Percentiles rank a stretch among this genome's conserved stretches.
Conservation (phyloP, 495 filamentous ascomycete genomes). For the Penicillium egyptiacum region DNA sequence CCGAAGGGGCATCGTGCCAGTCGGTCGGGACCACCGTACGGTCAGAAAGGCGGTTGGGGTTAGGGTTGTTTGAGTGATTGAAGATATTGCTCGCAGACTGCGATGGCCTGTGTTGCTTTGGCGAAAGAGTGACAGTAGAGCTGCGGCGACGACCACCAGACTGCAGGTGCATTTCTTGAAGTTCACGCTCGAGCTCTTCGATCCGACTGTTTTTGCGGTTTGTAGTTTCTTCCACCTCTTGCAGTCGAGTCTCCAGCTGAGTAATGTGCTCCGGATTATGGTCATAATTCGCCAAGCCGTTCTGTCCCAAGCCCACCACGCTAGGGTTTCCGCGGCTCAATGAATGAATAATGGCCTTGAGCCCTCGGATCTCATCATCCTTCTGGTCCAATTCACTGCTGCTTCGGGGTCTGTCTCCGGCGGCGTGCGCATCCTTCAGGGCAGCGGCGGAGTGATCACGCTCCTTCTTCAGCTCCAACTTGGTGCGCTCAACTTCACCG, state of each 20-base stretch:
- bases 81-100: slow-evolving; percentile 34
- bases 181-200: slow-evolving; percentile 86
- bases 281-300: slow-evolving; percentile 26
- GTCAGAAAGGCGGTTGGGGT: slow-evolving; percentile 47
- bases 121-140: slow-evolving; percentile 45
- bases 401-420: slow-evolving; percentile 50
- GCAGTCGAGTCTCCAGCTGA: slow-evolving; percentile 70
- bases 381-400: slow-evolving; percentile 82
- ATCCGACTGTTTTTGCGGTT: slow-evolving; percentile 74
- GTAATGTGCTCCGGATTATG: slow-evolving; percentile 37
- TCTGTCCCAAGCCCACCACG: slow-evolving; percentile 30
- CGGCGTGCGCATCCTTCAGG: slow-evolving; percentile 52
- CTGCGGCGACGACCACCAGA: slow-evolving; percentile 34
- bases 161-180: slow-evolving; percentile 59
- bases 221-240: slow-evolving; percentile 67
- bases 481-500: slow-evolving; percentile 92
- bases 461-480: slow-evolving; percentile 84
- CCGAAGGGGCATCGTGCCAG: slow-evolving; percentile 41
- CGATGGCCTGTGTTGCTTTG: slow-evolving; percentile 41
- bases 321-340: slow-evolving; percentile 69
- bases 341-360: slow-evolving; percentile 98
- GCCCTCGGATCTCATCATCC: slow-evolving; percentile 93
- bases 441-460: slow-evolving; percentile 79
- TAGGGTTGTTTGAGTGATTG: slow-evolving; percentile 28
- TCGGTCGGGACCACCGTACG: slow-evolving; percentile 48